Conservation (phyloP, 148 eudicot species). For the Dysphania ambrosioides region DNA sequence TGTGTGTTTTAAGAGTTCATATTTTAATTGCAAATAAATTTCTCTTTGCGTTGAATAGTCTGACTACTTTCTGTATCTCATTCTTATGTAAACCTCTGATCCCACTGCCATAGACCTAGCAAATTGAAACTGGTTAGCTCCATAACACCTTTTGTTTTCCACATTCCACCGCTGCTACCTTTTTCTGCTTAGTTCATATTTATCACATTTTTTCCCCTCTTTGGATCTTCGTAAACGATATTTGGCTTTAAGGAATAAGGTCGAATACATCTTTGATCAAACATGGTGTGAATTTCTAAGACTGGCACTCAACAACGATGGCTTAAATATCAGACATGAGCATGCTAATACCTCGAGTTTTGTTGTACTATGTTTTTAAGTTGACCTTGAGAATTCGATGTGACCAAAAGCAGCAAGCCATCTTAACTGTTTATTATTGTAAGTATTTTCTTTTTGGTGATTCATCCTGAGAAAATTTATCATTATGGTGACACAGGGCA, state of each 20-base stretch:
- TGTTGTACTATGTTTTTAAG: background rate
- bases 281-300: background rate
- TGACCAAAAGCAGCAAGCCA: background rate
- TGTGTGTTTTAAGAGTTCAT: background rate
- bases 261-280: background rate
- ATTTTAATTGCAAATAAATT: background rate
- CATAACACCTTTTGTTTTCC: background rate
- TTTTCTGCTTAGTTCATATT: background rate
- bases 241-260: background rate
- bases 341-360: background rate
- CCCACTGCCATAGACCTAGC: no score
- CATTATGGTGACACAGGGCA: slow-evolving; percentile 49
- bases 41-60: no score
- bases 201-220: no score
- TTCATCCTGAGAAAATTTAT: slow-evolving; percentile 1
- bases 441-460: background rate
- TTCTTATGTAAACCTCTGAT: no score
- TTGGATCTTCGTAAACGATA: background rate
- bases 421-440: background rate
- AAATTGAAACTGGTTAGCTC: no score
- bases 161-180: background rate
- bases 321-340: background rate
- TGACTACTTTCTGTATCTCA: no score
- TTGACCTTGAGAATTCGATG: background rate
- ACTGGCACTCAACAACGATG: background rate